Percentiles rank a stretch among this genome's conserved stretches.
Conservation (phyloP, 306 rosid genomes). For the Vicia villosa region DNA sequence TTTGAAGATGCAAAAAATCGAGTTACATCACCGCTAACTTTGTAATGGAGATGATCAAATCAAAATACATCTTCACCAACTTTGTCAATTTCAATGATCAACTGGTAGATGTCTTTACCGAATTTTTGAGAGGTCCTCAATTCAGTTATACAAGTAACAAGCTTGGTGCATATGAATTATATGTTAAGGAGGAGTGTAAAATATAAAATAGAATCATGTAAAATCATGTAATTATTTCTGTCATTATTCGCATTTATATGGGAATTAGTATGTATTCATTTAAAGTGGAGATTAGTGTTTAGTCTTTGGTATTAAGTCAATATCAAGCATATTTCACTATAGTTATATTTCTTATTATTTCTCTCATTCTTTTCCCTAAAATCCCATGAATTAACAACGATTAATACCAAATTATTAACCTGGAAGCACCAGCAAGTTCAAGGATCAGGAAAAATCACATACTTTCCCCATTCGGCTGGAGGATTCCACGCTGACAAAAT, state of each 20-base stretch:
- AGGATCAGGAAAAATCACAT: conserved; percentile 45
- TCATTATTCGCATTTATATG: background rate
- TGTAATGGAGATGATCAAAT: no score
- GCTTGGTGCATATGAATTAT: no score
- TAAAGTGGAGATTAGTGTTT: background rate
- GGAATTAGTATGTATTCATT: background rate
- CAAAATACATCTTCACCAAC: no score
- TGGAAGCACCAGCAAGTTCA: conserved; percentile 35
- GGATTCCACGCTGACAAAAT: conserved; percentile 97
- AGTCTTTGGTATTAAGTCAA: background rate
- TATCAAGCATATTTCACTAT: background rate
- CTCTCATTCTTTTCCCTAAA: background rate
- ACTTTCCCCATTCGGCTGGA: conserved; percentile 96
- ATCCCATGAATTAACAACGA: background rate
- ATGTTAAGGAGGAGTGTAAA: no score
- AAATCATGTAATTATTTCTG: no score
- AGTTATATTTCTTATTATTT: background rate
- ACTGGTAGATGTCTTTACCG: no score
- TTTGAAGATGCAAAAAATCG: no score
- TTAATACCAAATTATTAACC: conserved; percentile 11
- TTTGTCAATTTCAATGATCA: no score
- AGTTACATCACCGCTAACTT: no score
- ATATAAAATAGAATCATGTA: no score
- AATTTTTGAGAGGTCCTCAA: no score
- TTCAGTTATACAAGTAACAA: no score